Evolutionary conservation across 208 protist species (phyloP).

Genomic region (Kentomonas sorsogonicus): DNA sequence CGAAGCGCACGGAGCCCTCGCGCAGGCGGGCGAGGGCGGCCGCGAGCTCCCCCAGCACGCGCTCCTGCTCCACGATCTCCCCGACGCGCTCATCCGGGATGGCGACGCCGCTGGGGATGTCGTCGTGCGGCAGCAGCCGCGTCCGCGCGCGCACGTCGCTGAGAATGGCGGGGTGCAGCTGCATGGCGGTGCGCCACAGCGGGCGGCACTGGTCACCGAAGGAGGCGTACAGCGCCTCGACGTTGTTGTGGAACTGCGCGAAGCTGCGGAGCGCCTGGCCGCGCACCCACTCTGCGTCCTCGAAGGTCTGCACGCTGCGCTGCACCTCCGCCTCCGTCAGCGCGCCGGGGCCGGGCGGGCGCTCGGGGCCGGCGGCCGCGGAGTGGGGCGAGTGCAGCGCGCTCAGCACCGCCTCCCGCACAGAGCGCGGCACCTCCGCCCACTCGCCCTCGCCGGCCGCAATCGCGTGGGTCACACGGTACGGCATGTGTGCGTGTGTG

Average conservation of each 20-base stretch:
- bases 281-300: constrained; percentile 62
- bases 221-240: constrained; percentile 52
- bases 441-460: constrained; percentile 67
- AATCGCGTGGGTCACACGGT: no score
- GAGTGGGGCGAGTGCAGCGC: constrained; percentile 17
- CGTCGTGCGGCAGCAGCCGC: constrained; percentile 20
- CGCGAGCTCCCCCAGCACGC: constrained; percentile 36
- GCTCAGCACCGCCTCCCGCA: constrained; percentile 64
- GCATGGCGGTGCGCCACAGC: constrained; percentile 63
- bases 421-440: constrained; percentile 43
- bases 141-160: constrained; percentile 19
- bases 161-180: constrained; percentile 49
- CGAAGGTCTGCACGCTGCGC: constrained; percentile 70
- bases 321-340: constrained; percentile 65
- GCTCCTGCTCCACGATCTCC: constrained; percentile 38
- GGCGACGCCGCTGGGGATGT: constrained; percentile 49
- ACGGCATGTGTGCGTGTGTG: no score
- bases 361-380: neutral
- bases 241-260: constrained; percentile 77
- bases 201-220: constrained; percentile 51
- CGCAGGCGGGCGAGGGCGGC: constrained; percentile 40
- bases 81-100: constrained; percentile 19
- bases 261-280: constrained; percentile 66
- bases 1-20: constrained; percentile 62
- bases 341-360: constrained; percentile 10